Conservation (phyloP, 2,329 filamentous ascomycete species). For the Chaetomium strumarium region DNA sequence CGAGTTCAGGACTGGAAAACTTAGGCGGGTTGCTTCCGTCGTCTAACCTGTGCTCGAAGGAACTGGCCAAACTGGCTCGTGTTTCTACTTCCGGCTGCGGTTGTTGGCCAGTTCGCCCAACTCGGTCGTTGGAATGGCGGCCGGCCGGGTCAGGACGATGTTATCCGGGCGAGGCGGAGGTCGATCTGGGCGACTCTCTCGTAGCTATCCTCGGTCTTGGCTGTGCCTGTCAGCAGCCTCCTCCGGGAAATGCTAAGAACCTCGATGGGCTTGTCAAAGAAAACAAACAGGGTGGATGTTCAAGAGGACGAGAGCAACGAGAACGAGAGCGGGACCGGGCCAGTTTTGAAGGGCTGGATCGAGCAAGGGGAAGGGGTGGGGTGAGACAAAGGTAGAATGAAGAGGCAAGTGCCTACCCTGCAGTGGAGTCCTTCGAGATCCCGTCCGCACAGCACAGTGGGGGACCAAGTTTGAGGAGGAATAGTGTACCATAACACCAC, state of each 20-base stretch:
- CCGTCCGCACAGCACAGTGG: too few species aligned
- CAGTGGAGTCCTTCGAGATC: too few species aligned
- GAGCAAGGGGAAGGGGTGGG: constrained; percentile 2
- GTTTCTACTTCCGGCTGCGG: constrained; percentile 8
- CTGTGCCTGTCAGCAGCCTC: constrained; percentile 22
- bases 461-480: too few species aligned
- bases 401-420: neutral
- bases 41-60: neutral
- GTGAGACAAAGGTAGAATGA: neutral
- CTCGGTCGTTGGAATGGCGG: constrained; percentile 8
- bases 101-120: neutral
- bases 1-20: too few species aligned
- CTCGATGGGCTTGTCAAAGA: constrained; percentile 17
- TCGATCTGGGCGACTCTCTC: constrained; percentile 11
- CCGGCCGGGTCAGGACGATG: constrained; percentile 2
- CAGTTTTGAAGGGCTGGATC: constrained; percentile 23
- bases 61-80: neutral
- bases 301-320: constrained; percentile 18
- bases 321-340: constrained; percentile 13
- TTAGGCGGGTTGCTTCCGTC: too few species aligned
- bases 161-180: constrained; percentile 6
- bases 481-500: too few species aligned
- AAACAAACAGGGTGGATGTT: constrained; percentile 11
- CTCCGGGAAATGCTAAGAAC: constrained; percentile 13
- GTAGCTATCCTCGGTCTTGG: constrained; percentile 8